phyloP scores from a whole-genome alignment of 2,329 filamentous ascomycete species.

The Cytospora piceicola region DNA sequence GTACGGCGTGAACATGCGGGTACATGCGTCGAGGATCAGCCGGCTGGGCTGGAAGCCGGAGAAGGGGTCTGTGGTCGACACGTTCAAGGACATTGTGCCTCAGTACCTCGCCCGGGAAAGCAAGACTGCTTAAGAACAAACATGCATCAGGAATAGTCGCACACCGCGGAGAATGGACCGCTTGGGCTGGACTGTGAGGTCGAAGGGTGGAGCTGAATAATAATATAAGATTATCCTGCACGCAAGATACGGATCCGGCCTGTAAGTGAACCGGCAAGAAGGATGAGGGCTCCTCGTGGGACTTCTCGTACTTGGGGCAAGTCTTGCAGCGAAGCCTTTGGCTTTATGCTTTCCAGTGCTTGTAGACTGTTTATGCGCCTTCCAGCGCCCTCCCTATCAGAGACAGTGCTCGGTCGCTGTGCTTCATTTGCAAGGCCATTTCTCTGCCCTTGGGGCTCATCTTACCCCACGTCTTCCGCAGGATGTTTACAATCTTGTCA shows the following conservation, averaged over 20 bases:
- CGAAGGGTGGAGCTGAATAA: background rate
- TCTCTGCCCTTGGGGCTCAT: constrained; percentile 67
- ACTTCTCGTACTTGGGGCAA: background rate
- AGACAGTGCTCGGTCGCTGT: constrained; percentile 64
- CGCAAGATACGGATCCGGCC: background rate
- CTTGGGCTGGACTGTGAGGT: background rate
- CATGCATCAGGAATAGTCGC: background rate
- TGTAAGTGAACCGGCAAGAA: background rate
- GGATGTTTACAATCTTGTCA: constrained; percentile 73
- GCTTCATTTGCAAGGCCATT: constrained; percentile 67
- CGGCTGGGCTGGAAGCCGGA: constrained; percentile 30
- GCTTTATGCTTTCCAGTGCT: too few relatives aligned
- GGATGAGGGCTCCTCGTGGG: background rate
- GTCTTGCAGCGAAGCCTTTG: background rate
- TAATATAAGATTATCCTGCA: background rate
- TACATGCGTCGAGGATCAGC: constrained; percentile 27
- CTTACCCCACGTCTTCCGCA: constrained; percentile 77
- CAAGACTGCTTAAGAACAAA: background rate
- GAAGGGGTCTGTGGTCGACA: constrained; percentile 16
- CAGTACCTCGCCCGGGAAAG: constrained; percentile 10
- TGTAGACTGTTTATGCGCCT: background rate
- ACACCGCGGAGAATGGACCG: background rate
- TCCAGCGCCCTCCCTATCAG: constrained; percentile 67
- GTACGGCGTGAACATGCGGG: constrained; percentile 32
- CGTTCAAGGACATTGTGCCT: constrained; percentile 14